A percentile compares a stretch with the other conserved stretches of the same genome.
Conservation (phyloP, 805 yeast genomes). For the Yarrowia bubula region DNA sequence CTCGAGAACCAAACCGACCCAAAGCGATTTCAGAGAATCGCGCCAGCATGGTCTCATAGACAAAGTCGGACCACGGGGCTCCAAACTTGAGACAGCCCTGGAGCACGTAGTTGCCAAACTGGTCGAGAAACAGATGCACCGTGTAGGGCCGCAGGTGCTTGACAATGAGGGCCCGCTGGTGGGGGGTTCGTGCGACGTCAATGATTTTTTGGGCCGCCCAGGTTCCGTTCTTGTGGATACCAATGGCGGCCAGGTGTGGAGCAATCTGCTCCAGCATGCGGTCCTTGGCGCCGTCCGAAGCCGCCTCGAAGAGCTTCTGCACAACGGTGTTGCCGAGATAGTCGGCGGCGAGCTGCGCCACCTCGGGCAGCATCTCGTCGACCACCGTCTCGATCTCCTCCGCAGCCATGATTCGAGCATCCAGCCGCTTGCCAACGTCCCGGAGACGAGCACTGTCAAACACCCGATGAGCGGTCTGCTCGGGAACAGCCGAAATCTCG, state of each 20-base stretch:
- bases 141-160: conserved; percentile 74
- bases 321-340: conserved; percentile 94
- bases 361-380: conserved; percentile 77
- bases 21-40: conserved; percentile 77
- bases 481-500: conserved; percentile 62
- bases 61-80: conserved; percentile 82
- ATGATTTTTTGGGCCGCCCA: conserved; percentile 99
- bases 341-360: conserved; percentile 88
- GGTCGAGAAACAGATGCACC: conserved; percentile 85
- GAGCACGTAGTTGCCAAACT: conserved; percentile 93
- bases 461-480: conserved; percentile 61
- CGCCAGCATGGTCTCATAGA: conserved; percentile 76
- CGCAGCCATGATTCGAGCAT: conserved; percentile 51
- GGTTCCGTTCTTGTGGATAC: conserved; percentile 96
- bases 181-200: conserved; percentile 56
- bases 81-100: conserved; percentile 93
- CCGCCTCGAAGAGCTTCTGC: conserved; percentile 77
- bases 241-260: conserved; percentile 83
- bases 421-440: conserved; percentile 76
- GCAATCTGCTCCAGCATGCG: conserved; percentile 75
- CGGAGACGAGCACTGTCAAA: conserved; percentile 87
- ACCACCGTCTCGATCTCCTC: conserved; percentile 78
- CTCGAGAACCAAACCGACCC: conserved; percentile 93
- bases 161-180: conserved; percentile 58
- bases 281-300: conserved; percentile 69